These are phyloP conservation scores for Jaminaea rosea DNA, from an alignment of 1,284 basidiomycete genomes.

Conservation along the genomic window DNA sequence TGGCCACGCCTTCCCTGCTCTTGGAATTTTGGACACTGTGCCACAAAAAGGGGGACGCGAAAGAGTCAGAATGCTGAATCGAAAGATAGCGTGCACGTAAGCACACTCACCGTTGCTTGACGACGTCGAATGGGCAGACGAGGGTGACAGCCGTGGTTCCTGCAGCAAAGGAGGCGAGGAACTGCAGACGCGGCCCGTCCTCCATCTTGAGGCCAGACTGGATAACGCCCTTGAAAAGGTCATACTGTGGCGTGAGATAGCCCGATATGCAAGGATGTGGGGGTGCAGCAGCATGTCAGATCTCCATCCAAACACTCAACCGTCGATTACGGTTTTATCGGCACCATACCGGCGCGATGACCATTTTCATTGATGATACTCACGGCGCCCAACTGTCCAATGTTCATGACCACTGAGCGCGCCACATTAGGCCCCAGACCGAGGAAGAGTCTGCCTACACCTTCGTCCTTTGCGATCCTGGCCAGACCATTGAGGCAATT, in stretches of 20 bases:
- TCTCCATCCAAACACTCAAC: no score
- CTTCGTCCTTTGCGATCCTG: conserved; percentile 52
- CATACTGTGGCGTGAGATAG: no score
- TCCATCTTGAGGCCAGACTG: neutral
- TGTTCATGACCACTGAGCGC: conserved; percentile 53
- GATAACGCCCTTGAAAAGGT: conserved; percentile 7
- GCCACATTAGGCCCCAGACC: conserved; percentile 53
- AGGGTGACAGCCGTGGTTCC: conserved; percentile 50
- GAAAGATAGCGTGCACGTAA: no score
- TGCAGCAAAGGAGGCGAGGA: conserved; percentile 48
- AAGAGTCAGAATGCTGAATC: no score
- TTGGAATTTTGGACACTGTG: conserved; percentile 48
- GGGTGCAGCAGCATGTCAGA: no score
- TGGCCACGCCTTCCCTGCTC: conserved; percentile 6
- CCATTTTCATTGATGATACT: no score
- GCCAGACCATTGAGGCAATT: conserved; percentile 51
- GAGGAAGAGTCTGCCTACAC: conserved; percentile 48
- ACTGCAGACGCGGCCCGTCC: conserved; percentile 46
- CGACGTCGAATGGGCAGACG: conserved; percentile 31
- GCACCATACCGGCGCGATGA: no score
- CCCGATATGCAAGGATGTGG: no score
- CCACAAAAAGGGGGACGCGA: conserved; percentile 20
- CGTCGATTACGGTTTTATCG: no score
- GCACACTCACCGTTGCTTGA: no score
- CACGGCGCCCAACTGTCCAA: conserved; percentile 3